Evolutionary conservation across 306 rosid species (phyloP).

Genomic region (Castanospermum australe): DNA sequence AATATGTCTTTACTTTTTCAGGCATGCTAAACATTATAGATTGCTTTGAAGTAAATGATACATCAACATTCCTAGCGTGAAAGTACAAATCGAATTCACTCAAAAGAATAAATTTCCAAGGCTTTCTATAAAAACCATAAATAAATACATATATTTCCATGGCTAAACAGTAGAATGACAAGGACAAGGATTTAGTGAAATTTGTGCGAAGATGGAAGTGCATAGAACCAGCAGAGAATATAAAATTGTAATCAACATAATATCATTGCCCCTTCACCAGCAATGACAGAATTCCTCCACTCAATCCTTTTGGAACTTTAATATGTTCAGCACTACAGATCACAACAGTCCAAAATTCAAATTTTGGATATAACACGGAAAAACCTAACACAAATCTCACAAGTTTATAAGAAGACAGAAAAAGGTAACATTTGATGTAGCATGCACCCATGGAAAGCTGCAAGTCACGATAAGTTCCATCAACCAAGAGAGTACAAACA

Average conservation of each 20-base stretch:
- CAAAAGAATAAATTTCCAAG: background rate
- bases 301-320: background rate
- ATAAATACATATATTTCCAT: background rate
- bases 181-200: background rate
- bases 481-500: conserved; percentile 15
- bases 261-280: background rate
- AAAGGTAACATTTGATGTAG: background rate
- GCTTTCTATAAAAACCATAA: background rate
- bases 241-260: background rate
- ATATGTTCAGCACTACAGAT: background rate
- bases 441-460: background rate
- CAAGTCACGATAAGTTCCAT: conserved; percentile 3
- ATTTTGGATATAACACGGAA: background rate
- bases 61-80: background rate
- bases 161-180: background rate
- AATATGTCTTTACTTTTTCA: background rate
- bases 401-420: background rate
- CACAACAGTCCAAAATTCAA: conserved; percentile 17
- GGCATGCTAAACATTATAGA: background rate
- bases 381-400: conserved; percentile 11
- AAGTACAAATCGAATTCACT: conserved; percentile 9
- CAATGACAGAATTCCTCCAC: background rate
- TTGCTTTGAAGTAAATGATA: background rate
- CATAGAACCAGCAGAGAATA: background rate
- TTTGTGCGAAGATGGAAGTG: background rate